Evolutionary conservation across 2,329 filamentous ascomycete species (phyloP).

Genomic region (Trichophyton schoenleinii): DNA sequence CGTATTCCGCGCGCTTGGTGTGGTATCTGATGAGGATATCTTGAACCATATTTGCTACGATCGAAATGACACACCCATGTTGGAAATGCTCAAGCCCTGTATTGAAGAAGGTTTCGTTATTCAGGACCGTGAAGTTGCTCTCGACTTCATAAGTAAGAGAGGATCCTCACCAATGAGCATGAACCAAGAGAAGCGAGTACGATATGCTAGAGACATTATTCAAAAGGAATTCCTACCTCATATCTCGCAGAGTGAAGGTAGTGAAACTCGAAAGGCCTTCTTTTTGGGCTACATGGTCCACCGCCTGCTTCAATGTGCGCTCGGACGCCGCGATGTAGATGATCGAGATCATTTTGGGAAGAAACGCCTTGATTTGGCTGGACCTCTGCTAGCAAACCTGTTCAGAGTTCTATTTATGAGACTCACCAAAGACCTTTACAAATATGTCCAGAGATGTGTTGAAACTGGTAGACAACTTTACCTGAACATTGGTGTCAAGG

Average conservation of each 20-base stretch:
- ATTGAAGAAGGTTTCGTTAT: conserved; percentile 95
- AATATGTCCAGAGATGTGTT: conserved; percentile 83
- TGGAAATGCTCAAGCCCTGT: conserved; percentile 93
- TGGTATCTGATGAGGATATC: conserved; percentile 96
- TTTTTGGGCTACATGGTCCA: conserved; percentile 99
- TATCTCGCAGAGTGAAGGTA: conserved; percentile 88
- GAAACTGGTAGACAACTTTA: conserved; percentile 84
- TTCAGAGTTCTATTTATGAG: conserved; percentile 87
- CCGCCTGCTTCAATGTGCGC: conserved; percentile 79
- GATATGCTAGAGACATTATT: conserved; percentile 84
- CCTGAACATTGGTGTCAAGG: conserved; percentile 79
- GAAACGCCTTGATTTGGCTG: conserved; percentile 91
- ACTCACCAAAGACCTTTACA: conserved; percentile 79
- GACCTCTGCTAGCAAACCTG: conserved; percentile 85
- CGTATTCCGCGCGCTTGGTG: conserved; percentile 87
- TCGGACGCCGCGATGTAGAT: conserved; percentile 86
- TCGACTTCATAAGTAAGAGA: conserved; percentile 92
- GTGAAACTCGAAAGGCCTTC: conserved; percentile 91
- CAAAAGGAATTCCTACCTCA: conserved; percentile 95
- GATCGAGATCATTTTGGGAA: conserved; percentile 98
- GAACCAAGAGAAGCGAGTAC: conserved; percentile 74
- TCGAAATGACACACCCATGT: conserved; percentile 86
- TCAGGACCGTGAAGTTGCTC: conserved; percentile 83
- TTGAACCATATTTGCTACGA: conserved; percentile 97
- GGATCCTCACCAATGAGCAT: conserved; percentile 59